These are phyloP conservation scores for Pythium phragmitis DNA, from an alignment of 352 stramenopile genomes.

Conservation along the genomic window DNA sequence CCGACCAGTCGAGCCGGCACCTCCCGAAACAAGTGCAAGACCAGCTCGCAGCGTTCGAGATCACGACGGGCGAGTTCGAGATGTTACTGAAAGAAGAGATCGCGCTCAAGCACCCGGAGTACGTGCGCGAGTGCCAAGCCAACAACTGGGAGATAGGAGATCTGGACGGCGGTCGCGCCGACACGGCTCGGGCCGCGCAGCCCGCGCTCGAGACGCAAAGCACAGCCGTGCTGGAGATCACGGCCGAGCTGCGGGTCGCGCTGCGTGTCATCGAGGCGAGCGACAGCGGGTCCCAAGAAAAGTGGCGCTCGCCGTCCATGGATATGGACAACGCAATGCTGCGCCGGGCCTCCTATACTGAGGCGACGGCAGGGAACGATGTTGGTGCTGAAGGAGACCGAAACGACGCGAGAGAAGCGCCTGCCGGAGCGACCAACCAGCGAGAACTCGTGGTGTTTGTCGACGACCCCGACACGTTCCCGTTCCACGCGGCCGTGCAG, in stretches of 20 bases:
- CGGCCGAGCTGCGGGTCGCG: conserved; percentile 11
- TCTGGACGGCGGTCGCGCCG: conserved; percentile 3
- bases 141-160: conserved; percentile 1
- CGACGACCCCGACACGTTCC: conserved; percentile 23
- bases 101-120: conserved; percentile 16
- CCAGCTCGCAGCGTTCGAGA: conserved; percentile 12
- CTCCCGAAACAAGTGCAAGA: conserved; percentile 2
- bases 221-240: conserved; percentile 10
- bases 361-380: background rate
- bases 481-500: conserved; percentile 20
- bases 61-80: conserved; percentile 26
- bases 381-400: background rate
- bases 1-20: conserved; percentile 3
- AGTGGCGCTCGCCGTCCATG: conserved; percentile 3
- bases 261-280: background rate
- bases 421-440: background rate
- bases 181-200: background rate
- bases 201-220: conserved; percentile 9
- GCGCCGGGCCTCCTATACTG: background rate
- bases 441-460: conserved; percentile 21
- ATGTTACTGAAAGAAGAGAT: conserved; percentile 26
- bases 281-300: background rate
- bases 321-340: background rate
- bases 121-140: conserved; percentile 14
- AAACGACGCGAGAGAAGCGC: background rate